Evolutionary conservation across 225 moss, liverwort and hornwort genomes (phyloP).

Genomic region (Takakia lepidozioides): DNA sequence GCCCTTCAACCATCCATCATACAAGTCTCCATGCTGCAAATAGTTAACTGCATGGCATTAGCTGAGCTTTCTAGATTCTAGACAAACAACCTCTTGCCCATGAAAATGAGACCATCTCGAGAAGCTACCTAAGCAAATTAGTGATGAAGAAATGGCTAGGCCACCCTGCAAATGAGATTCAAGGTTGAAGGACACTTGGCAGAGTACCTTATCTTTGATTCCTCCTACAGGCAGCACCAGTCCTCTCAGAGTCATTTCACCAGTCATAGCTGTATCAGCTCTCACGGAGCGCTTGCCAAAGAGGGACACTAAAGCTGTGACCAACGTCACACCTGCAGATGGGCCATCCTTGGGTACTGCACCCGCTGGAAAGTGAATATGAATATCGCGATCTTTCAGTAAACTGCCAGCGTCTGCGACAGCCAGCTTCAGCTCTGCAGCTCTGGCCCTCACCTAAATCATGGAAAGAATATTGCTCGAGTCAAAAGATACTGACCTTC

Average conservation of each 20-base stretch:
- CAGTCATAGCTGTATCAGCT: constrained; percentile 60
- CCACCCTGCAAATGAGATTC: no score
- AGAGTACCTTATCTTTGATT: constrained; percentile 38
- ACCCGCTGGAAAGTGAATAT: constrained; percentile 59
- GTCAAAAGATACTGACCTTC: no score
- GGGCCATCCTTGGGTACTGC: constrained; percentile 61
- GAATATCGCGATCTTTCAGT: constrained; percentile 56
- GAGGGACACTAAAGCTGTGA: constrained; percentile 47
- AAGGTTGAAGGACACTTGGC: no score
- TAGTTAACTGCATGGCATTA: no score
- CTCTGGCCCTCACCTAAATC: constrained; percentile 41
- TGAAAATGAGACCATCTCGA: no score
- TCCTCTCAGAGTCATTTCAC: constrained; percentile 52
- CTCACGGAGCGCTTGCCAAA: constrained; percentile 54
- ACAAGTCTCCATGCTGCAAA: no score
- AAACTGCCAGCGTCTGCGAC: constrained; percentile 50
- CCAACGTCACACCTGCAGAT: constrained; percentile 54
- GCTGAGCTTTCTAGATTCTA: no score
- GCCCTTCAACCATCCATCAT: no score
- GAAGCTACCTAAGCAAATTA: no score
- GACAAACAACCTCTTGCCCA: no score
- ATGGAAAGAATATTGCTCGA: no score
- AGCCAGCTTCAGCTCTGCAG: constrained; percentile 51
- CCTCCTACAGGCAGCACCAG: constrained; percentile 52
- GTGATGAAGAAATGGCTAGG: no score